These are phyloP conservation scores for Ceratobasidium sp. DNA, from an alignment of 1,284 basidiomycete species.

Conservation along the genomic window DNA sequence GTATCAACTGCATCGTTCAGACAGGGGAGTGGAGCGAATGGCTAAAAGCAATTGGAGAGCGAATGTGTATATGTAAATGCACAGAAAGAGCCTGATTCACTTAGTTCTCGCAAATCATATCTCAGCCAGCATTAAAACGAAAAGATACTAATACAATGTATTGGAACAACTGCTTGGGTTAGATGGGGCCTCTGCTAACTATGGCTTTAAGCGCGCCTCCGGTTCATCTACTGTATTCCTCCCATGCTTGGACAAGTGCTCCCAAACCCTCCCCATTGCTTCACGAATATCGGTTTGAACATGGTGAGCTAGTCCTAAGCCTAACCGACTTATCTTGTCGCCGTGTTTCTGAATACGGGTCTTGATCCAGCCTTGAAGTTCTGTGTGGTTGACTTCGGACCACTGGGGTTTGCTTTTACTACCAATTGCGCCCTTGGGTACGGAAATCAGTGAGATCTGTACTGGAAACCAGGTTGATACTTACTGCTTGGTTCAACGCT, in stretches of 20 bases:
- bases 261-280: slow-evolving; percentile 30
- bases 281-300: slow-evolving; percentile 27
- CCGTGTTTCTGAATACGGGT: slow-evolving; percentile 29
- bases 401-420: slow-evolving; percentile 18
- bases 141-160: too few species aligned
- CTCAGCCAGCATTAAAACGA: too few species aligned
- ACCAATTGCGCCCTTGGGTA: neutral
- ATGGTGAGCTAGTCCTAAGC: slow-evolving; percentile 7
- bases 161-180: too few species aligned
- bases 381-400: slow-evolving; percentile 24
- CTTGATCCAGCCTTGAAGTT: slow-evolving; percentile 33
- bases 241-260: slow-evolving; percentile 10
- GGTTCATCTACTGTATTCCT: neutral
- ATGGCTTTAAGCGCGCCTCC: neutral
- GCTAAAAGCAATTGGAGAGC: too few species aligned
- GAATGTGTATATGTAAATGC: too few species aligned
- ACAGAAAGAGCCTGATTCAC: too few species aligned
- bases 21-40: too few species aligned
- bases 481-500: slow-evolving; percentile 26
- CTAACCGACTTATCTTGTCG: slow-evolving; percentile 28
- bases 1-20: too few species aligned
- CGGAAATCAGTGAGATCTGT: neutral
- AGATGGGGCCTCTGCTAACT: too few species aligned
- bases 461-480: neutral
- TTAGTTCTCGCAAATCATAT: too few species aligned